Conservation (phyloP, 2,329 filamentous ascomycete species). For the Monosporascus sp. region DNA sequence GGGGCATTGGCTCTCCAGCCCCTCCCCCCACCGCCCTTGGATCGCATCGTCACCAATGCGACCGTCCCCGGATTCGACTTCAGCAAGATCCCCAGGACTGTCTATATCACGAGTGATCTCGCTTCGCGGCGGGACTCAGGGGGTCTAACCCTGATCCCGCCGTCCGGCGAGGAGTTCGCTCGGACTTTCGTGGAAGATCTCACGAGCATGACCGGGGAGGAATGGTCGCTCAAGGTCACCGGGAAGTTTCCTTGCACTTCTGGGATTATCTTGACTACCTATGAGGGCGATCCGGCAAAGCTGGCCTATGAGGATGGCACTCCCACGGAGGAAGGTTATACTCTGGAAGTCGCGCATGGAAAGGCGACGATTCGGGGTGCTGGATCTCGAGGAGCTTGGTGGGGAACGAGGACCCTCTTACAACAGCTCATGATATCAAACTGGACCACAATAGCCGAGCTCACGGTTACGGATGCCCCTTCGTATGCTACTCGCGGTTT, state of each 20-base stretch:
- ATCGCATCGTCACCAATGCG: not conserved
- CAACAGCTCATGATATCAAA: slow-evolving; percentile 33
- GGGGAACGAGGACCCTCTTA: slow-evolving; percentile 41
- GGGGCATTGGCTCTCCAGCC: slow-evolving; percentile 3
- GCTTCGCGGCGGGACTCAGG: slow-evolving; percentile 34
- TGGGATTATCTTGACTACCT: slow-evolving; percentile 39
- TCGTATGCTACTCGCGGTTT: slow-evolving; percentile 40
- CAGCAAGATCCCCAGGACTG: slow-evolving; percentile 14
- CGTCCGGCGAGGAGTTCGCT: slow-evolving; percentile 44
- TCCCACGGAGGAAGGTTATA: slow-evolving; percentile 45
- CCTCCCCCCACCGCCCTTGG: not conserved
- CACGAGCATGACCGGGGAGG: slow-evolving; percentile 30
- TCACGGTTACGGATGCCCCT: slow-evolving; percentile 32
- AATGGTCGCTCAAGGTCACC: slow-evolving; percentile 37
- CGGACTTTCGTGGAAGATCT: slow-evolving; percentile 41
- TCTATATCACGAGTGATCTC: slow-evolving; percentile 38
- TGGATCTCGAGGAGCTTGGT: slow-evolving; percentile 40
- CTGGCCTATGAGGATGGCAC: slow-evolving; percentile 43
- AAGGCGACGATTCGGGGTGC: slow-evolving; percentile 34
- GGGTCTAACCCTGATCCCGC: slow-evolving; percentile 48
- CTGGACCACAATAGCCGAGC: slow-evolving; percentile 25
- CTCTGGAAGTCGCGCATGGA: slow-evolving; percentile 31
- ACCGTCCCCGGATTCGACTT: slow-evolving; percentile 5
- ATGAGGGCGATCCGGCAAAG: slow-evolving; percentile 16
- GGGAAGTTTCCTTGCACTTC: slow-evolving; percentile 25